Percentiles rank a stretch among this genome's conserved stretches.
phyloP scores from a whole-genome alignment of 2,329 filamentous ascomycete species.

The Aspergillus viridinutans region DNA sequence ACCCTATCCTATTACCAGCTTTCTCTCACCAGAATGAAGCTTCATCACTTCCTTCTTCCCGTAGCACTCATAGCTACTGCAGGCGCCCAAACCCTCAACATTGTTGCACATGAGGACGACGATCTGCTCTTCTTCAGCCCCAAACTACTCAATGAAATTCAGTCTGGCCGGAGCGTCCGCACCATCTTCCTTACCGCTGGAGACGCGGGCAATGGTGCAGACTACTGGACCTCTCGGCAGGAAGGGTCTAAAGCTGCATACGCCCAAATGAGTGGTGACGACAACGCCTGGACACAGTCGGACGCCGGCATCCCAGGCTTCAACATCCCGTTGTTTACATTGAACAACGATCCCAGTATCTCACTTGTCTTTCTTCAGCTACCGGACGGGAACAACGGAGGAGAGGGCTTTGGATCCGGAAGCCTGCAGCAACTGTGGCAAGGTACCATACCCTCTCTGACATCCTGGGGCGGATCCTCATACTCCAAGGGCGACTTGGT shows the following conservation, averaged over 20 bases:
- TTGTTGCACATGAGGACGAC: constrained; percentile 18
- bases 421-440: constrained; percentile 15
- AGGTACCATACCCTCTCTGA: constrained; percentile 4
- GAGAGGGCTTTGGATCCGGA: constrained; percentile 7
- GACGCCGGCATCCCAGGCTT: constrained; percentile 8
- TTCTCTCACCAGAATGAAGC: too few relatives aligned
- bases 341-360: constrained; percentile 4
- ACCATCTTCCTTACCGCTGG: constrained; percentile 18
- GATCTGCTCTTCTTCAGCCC: constrained; percentile 18
- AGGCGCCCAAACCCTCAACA: constrained; percentile 11
- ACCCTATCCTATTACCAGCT: too few relatives aligned
- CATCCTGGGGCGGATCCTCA: constrained; percentile 3
- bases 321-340: constrained; percentile 7
- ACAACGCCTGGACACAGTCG: constrained; percentile 9
- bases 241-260: constrained; percentile 11
- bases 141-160: constrained; percentile 10
- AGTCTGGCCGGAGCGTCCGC: constrained; percentile 7
- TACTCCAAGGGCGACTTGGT: constrained; percentile 10
- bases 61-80: too few relatives aligned
- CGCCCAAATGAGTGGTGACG: constrained; percentile 7
- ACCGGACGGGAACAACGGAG: constrained; percentile 12
- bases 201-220: constrained; percentile 10
- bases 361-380: constrained; percentile 13
- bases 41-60: too few relatives aligned
- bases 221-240: constrained; percentile 14